phyloP scores from a whole-genome alignment of 129 eudicot genomes.

The Lonicera japonica region DNA sequence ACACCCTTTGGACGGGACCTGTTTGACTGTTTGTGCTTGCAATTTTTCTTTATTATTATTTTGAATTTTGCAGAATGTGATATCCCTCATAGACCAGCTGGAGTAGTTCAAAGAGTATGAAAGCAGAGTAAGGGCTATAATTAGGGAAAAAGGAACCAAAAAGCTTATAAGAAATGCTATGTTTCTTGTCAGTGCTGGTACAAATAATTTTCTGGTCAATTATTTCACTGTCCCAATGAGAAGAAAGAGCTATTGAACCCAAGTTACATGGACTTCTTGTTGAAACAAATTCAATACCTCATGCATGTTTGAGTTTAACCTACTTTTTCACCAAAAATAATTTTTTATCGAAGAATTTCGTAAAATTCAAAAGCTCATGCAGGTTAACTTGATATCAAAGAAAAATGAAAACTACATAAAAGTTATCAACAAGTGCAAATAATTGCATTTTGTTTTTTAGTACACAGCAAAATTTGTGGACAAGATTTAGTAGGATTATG shows the following conservation, averaged over 20 bases:
- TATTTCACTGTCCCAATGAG: conserved; percentile 55
- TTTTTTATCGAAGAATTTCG: too few relatives aligned
- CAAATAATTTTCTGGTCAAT: conserved; percentile 69
- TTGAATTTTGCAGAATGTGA: conserved; percentile 47
- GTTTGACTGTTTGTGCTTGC: too few relatives aligned
- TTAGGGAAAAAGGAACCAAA: conserved; percentile 46
- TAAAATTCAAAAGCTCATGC: too few relatives aligned
- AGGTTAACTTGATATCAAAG: too few relatives aligned
- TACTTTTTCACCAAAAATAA: too few relatives aligned
- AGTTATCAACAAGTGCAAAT: too few relatives aligned
- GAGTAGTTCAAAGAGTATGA: conserved; percentile 57
- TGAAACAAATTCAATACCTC: conserved; percentile 34
- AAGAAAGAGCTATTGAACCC: conserved; percentile 40
- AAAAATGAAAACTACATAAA: too few relatives aligned
- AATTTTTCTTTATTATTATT: too few relatives aligned
- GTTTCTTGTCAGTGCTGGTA: conserved; percentile 60
- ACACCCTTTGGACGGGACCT: too few relatives aligned
- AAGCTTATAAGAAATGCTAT: conserved; percentile 42
- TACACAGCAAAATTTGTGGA: too few relatives aligned
- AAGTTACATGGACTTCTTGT: conserved; percentile 41
- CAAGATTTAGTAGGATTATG: too few relatives aligned
- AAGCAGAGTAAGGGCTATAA: conserved; percentile 17
- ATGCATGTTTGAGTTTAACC: conserved; percentile 59
- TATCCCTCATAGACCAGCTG: conserved; percentile 45
- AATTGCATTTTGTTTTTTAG: too few relatives aligned